Evolutionary conservation across 164 flowering plant genomes (phyloP), one percentile per base, ranked within the genome.

Genomic region (Euptelea pleiosperma): DNA sequence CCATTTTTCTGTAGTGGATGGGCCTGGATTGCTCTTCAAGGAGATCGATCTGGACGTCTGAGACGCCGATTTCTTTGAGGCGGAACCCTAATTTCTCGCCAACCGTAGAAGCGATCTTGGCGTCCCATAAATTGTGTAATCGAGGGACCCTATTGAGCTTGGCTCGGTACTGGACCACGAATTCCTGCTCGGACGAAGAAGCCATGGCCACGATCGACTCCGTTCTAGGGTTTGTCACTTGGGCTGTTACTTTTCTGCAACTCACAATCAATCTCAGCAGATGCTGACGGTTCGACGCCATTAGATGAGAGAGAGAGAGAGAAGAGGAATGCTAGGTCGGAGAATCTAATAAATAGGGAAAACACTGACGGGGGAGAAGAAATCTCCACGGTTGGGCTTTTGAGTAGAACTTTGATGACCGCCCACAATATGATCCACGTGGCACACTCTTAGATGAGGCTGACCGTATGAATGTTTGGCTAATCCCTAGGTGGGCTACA

Each of bases 181-280:
- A 85, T 51, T 85, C 91, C 24, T 76, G 82, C 67, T 87, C 89
- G 44, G 77, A 30, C 12, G 96, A 83, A 10, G 87, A 83, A 14
- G 96, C 91, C 91, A 85, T 83, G 66, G 96, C 96, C 26, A 88
- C 63, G 57, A 88, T 83, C 29, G 87, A 67, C 22, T 79, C 65
- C 6, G 78, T 78, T 50, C 48, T 19, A 9, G 71, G 67, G 73
- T 57, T 62, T 1, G 82, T 81, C 19, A 88, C 96, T 50, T 80
- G 87, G 1, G 91, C 91, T 2, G 89, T 77, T 60, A 88, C 57
- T 65, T 73, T 78, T 6, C 91, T 71, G 80, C 89, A 82, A 18
- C 85, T 79, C 35, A 87, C 64, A 1, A 77, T 62, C 28, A 84
- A 57, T 9, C 75, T 82, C 43, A 87, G 82, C 21, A 81, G 66